A percentile compares a stretch with the other conserved stretches of the same genome.
Evolutionary conservation across 352 stramenopile species (phyloP).

Genomic region (Plasmopara viticola): DNA sequence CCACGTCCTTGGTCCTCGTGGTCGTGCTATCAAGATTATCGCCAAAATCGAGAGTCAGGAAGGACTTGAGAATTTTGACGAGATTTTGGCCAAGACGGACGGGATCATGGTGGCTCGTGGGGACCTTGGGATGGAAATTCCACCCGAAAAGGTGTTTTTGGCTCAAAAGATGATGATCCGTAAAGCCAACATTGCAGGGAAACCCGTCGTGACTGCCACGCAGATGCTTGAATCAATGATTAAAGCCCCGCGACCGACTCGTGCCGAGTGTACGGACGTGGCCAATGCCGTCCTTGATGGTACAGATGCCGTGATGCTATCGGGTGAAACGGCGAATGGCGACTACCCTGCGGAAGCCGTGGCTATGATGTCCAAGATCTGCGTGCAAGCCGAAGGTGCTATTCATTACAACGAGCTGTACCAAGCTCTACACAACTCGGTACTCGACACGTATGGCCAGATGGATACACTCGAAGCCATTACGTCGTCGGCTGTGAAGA

Average conservation of each 20-base stretch:
- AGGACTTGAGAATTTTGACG: slow-evolving; percentile 92
- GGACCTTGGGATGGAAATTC: slow-evolving; percentile 98
- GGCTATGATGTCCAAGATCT: slow-evolving; percentile 92
- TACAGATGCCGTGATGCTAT: slow-evolving; percentile 98
- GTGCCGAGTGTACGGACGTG: slow-evolving; percentile 98
- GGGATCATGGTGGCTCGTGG: slow-evolving; percentile 98
- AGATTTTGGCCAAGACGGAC: slow-evolving; percentile 96
- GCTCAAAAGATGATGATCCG: slow-evolving; percentile 99
- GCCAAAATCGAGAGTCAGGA: slow-evolving; percentile 98
- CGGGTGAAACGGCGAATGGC: slow-evolving; percentile 96
- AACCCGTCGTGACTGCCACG: slow-evolving; percentile 96
- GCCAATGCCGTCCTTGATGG: slow-evolving; percentile 98
- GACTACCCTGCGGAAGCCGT: slow-evolving; percentile 94
- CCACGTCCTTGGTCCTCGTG: slow-evolving; percentile 75
- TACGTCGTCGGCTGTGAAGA: slow-evolving; percentile 96
- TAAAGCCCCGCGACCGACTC: slow-evolving; percentile 94
- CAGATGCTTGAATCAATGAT: slow-evolving; percentile 99
- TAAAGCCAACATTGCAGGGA: slow-evolving; percentile 93
- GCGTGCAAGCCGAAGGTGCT: slow-evolving; percentile 81
- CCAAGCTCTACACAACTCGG: slow-evolving; percentile 70
- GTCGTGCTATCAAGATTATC: slow-evolving; percentile 93
- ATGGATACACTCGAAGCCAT: slow-evolving; percentile 93
- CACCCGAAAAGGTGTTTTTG: slow-evolving; percentile 96
- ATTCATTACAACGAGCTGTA: slow-evolving; percentile 89
- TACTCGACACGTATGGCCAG: slow-evolving; percentile 48